A percentile compares a stretch with the other conserved stretches of the same genome.
These are phyloP conservation scores for Verticillium klebahnii DNA, from an alignment of 2,329 filamentous ascomycete species.

Conservation along the genomic window DNA sequence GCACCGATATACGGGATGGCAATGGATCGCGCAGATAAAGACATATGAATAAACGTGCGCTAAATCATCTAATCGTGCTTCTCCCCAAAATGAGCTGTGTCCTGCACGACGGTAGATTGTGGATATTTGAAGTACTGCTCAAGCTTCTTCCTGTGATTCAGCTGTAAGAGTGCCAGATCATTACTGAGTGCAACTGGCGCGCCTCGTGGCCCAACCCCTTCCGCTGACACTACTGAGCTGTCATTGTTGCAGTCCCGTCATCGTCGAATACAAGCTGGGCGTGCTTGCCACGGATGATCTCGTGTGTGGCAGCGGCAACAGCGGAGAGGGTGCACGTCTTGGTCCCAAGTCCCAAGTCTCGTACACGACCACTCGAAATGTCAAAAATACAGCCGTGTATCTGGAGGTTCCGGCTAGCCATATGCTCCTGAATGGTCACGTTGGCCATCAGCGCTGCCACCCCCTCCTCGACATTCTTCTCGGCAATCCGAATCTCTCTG, in stretches of 20 bases:
- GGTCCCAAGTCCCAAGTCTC: constrained; percentile 43
- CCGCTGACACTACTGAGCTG: constrained; percentile 11
- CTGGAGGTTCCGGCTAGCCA: constrained; percentile 63
- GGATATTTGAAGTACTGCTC: not conserved
- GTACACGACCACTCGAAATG: constrained; percentile 41
- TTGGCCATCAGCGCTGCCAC: constrained; percentile 66
- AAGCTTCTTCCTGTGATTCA: not conserved
- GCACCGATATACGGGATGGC: not conserved
- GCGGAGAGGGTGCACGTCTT: constrained; percentile 6
- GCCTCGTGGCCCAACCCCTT: not conserved
- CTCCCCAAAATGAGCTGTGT: not conserved
- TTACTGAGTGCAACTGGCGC: not conserved
- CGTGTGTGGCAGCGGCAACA: constrained; percentile 15
- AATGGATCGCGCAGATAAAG: not conserved
- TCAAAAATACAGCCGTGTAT: constrained; percentile 79
- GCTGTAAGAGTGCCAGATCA: not conserved
- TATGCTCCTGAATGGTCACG: constrained; percentile 63
- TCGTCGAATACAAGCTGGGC: constrained; percentile 46
- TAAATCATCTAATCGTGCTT: not conserved
- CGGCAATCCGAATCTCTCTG: constrained; percentile 59
- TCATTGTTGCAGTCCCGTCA: constrained; percentile 30
- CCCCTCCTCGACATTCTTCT: constrained; percentile 71
- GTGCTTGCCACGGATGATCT: constrained; percentile 43
- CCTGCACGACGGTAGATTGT: too few species aligned
- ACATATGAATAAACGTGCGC: not conserved